Evolutionary conservation across 2,329 filamentous ascomycete species (phyloP), one percentile per base, ranked within the genome.

Genomic region (Helotiales sp.): DNA sequence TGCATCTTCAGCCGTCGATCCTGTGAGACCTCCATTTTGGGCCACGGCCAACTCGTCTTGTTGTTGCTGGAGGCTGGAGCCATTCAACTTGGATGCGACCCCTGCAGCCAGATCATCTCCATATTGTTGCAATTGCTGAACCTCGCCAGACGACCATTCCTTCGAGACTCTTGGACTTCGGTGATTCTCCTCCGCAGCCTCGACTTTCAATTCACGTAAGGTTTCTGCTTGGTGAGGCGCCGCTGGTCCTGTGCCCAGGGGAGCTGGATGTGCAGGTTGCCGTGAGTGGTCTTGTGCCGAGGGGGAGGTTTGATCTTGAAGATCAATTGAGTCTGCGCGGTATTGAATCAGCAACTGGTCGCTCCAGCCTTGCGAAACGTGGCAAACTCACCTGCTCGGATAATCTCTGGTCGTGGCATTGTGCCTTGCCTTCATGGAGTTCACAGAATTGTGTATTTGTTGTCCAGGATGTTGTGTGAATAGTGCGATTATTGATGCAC

Each of bases 141-240:
- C 52, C 54, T 69, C 68, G 27, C 66, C 62, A 52, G 73, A 74
- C 40, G 74, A 73, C 74, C 78, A 81, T 63, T 78, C 79, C 64
- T 79, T 75, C 59, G 86, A 87, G 51, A 88, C 73, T 60, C 81
- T 78, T 42, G 87, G 86, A 66, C 82, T 87, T 61, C 81, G 81
- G 60, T 81, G 77, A 67, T 90, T 83, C 71, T 95, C 89, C 71
- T 91, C 85, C 64, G 84, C 85, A 51, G 84, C 81, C 71, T 96
- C 91, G 70, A 91, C 84, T 63, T 88, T 84, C 56, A 93, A 88
- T 71, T 91, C 88, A 68, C 90, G 88, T 63, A 97, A 80, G 17
- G 93, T 88, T 67, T 91, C 86, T 66, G 91, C 89, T 75, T 98
- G 93, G 72, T 97, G 93, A 44, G 91, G 86, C 64, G 87, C 74